Conservation (phyloP, 345 rosid genomes). For the Salix brachista region DNA sequence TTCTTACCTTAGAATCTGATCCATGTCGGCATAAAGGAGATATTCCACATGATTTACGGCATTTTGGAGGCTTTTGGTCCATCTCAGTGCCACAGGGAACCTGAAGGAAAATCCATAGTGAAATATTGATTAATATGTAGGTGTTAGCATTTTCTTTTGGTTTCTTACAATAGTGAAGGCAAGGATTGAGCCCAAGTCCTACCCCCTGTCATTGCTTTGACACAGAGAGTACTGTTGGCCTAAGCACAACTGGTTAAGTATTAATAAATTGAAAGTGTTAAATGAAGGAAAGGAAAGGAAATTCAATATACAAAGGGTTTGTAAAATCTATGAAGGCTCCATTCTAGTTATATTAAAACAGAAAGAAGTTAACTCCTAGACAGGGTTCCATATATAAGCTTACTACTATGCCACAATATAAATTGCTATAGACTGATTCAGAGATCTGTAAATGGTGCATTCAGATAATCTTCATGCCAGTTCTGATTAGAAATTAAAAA, state of each 20-base stretch:
- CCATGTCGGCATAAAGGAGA: slow-evolving; percentile 71
- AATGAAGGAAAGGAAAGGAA: too few species aligned
- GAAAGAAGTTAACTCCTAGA: neutral
- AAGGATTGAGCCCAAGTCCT: too few species aligned
- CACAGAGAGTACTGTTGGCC: too few species aligned
- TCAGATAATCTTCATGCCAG: neutral
- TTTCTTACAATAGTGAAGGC: too few species aligned
- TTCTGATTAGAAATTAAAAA: neutral
- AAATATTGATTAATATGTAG: neutral
- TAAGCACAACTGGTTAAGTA: too few species aligned
- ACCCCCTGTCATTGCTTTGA: too few species aligned
- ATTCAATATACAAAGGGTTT: neutral
- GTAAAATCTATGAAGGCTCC: neutral
- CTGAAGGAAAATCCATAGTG: slow-evolving; percentile 34
- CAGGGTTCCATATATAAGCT: neutral
- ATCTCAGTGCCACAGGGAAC: slow-evolving; percentile 98
- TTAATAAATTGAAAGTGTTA: too few species aligned
- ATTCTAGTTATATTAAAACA: neutral
- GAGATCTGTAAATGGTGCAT: neutral
- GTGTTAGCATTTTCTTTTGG: neutral
- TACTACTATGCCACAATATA: neutral
- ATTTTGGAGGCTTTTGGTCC: slow-evolving; percentile 86
- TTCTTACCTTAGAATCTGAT: slow-evolving; percentile 56
- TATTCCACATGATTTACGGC: slow-evolving; percentile 65
- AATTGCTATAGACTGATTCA: neutral